Base-by-base conservation (phyloP, 1,284 basidiomycete species). In the Boletellus deceptivus region DNA sequence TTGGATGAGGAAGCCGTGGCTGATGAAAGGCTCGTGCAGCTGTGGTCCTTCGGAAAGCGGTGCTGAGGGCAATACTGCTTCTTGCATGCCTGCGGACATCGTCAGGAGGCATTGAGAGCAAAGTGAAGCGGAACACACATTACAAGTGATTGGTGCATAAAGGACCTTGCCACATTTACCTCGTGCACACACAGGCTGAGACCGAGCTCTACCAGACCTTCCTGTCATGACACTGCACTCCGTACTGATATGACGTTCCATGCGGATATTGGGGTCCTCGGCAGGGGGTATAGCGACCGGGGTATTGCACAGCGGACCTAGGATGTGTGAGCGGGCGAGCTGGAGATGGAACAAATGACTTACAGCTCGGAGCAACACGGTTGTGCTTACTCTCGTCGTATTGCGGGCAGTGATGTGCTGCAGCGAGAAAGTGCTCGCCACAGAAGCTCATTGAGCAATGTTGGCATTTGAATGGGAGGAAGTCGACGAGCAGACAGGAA, bases 381-480 rank as follows among this genome's bases (percentile, higher is more conserved):
- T 91, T 81, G 50, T 80, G 75, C 66, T 82, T 82, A 56, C 64
- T 75, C 59, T 82, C 80, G 57, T 91, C 88, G 61, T 85, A 90
- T 57, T 84, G 76, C 10, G 77, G 65, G 62, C 89, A 89, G 20
- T 69, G 72, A 60, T 91, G 89, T 3, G 74, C 74, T 20, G 75
- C 70, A 9, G 84, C 84, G 52, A 76, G 77, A 70, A 83, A 89
- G 63, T 91, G 89, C 10, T 89, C 86, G 43, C 80, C 79, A 58
- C 89, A 91, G 69, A 82, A 91, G 0, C 75, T 73, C 20, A 76
- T 66, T 14, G 73, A 64, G 62, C 88, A 91, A 59, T 89, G 84
- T 46, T 86, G 80, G 64, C 89, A 90, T 69, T 83, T 86, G 75
- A 89, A 86, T 0, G 89, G 88, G n/a, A 91, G 72, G 60, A 89